A percentile compares a stretch with the other conserved stretches of the same genome.
Conservation (phyloP, 1,284 basidiomycete genomes). For the Rhodotorula sp. region DNA sequence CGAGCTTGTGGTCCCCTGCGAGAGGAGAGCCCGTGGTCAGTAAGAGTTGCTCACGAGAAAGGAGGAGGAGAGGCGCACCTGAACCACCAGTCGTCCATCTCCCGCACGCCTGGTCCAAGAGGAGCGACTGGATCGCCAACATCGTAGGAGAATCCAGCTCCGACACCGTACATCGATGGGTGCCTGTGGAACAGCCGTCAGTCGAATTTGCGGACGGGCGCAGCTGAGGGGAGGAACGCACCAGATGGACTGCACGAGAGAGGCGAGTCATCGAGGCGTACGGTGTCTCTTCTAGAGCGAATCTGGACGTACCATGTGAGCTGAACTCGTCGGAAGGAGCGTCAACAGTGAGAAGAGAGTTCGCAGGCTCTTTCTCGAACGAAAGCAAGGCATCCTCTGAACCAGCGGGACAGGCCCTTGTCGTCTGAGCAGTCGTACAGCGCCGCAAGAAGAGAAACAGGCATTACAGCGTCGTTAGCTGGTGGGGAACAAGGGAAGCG, state of each 20-base stretch:
- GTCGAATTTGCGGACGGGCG: no score
- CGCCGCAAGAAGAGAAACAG: no score
- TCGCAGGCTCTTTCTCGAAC: neutral
- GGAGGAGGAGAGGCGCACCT: neutral
- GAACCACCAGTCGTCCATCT: slow-evolving; percentile 36
- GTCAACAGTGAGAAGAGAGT: neutral
- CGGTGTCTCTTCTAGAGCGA: neutral
- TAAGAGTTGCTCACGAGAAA: no score
- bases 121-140: slow-evolving; percentile 13
- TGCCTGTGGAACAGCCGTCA: neutral
- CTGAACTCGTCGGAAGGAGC: neutral
- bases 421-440: no score
- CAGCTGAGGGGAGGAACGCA: neutral
- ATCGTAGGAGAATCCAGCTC: neutral
- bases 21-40: no score
- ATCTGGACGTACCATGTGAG: slow-evolving; percentile 5
- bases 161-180: slow-evolving; percentile 28
- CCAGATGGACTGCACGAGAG: neutral
- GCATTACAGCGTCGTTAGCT: no score
- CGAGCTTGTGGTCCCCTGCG: slow-evolving; percentile 11
- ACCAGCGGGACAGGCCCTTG: no score
- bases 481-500: no score
- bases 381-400: no score
- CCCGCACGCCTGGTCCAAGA: slow-evolving; percentile 15
- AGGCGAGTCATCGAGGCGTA: neutral